Evolutionary conservation across 2,329 filamentous ascomycete genomes (phyloP), one percentile per base, ranked within the genome.

Genomic region (Blastomyces gilchristii): DNA sequence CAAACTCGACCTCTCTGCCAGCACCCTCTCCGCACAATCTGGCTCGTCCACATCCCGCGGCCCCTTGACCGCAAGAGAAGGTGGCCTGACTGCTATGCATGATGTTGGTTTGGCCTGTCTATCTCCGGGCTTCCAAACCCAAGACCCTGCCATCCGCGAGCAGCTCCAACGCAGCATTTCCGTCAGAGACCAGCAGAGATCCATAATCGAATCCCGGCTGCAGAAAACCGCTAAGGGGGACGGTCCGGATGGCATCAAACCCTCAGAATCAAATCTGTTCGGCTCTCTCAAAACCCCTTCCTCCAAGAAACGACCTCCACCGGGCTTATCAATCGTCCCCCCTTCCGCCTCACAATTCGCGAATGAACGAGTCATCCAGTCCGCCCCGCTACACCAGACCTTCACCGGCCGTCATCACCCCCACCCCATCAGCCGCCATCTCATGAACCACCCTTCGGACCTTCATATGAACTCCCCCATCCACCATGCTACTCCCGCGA

Each of bases 71-170:
- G 87, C 87, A 31, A 85, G 90, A 68, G 90, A 95, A 65, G 82
- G 82, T 56, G 85, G 87, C 28, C 79, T 94, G 47, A 18, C 57
- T 59, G 89, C 83, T 52, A 93, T 97, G 72, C 91, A 96, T 70
- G 91, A 97, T 76, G 89, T 97, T 34, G 94, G 94, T 63, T 82
- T 97, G 63, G 93, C 93, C 52, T 99, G 94, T 71, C 81, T 99
- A 62, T 97, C 94, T 1, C 94, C 94, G 0, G 94, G 94, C 62
- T 97, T 99, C 71, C 87, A 95, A 68, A 97, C 94, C 18, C 90
- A 97, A 70, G 91, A 99, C 75, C 93, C 94, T n/a, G 84, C 89
- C 25, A 95, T 97, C 91, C 88, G 94, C 72, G 91, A 96, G 76
- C 92, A 97, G 76, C 80, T 99, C 61, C 91, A 97, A 77, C 86